These are phyloP conservation scores for Yamadazyma sp. DNA, from an alignment of 1,139 yeast species.

Conservation along the genomic window DNA sequence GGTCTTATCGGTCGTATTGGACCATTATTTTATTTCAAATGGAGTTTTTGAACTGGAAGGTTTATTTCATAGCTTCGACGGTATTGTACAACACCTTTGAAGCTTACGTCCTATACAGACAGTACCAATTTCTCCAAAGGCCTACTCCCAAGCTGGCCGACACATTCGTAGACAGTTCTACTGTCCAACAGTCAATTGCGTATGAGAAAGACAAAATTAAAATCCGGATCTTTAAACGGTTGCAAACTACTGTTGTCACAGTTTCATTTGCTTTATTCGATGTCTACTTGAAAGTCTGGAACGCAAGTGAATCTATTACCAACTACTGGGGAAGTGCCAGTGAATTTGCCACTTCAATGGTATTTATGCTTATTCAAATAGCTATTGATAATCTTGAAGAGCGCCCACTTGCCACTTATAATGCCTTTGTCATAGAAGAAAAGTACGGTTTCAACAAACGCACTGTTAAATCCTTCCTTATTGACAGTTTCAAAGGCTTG, in stretches of 20 bases:
- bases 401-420: neutral
- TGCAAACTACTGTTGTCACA: neutral
- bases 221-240: neutral
- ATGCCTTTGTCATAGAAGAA: conserved; percentile 4
- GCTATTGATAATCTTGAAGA: neutral
- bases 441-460: conserved; percentile 6
- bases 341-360: conserved; percentile 3
- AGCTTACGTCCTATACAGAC: conserved; percentile 20
- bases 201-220: conserved; percentile 2
- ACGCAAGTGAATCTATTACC: neutral
- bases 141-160: conserved; percentile 5
- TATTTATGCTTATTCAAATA: conserved; percentile 1
- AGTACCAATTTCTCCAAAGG: conserved; percentile 17
- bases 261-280: conserved; percentile 1
- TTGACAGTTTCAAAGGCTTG: neutral
- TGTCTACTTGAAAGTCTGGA: conserved; percentile 1
- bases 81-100: conserved; percentile 1
- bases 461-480: too few relatives aligned
- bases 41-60: neutral
- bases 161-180: conserved; percentile 3
- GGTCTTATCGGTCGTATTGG: too few relatives aligned
- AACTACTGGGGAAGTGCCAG: neutral
- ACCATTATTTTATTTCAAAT: too few relatives aligned
- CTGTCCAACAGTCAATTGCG: conserved; percentile 4
- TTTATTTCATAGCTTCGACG: neutral